A percentile compares a stretch with the other conserved stretches of the same genome.
Evolutionary conservation across 139 green algal species (phyloP).

Genomic region (Nannochloris sp.): DNA sequence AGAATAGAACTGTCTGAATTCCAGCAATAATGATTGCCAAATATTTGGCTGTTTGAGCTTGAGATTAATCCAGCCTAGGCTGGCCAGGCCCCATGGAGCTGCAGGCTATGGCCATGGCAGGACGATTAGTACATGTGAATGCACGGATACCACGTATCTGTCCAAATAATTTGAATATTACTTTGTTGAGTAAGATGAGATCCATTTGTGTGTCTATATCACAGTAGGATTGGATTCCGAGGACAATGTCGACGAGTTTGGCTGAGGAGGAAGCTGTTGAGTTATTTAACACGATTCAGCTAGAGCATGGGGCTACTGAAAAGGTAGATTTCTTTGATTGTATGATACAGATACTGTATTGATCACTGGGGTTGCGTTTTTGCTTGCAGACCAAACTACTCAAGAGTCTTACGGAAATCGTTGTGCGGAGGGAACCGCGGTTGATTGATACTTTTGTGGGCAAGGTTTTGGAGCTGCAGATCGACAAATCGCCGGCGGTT

Average conservation of each 20-base stretch:
- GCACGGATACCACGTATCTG: too few relatives aligned
- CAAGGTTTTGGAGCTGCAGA: conserved; percentile 35
- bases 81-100: too few relatives aligned
- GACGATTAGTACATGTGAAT: too few relatives aligned
- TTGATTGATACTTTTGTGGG: conserved; percentile 35
- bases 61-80: too few relatives aligned
- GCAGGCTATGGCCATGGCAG: too few relatives aligned
- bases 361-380: background rate
- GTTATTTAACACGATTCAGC: conserved; percentile 29
- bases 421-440: conserved; percentile 26
- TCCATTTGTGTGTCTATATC: too few relatives aligned
- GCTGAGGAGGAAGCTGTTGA: conserved; percentile 22
- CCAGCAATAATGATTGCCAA: too few relatives aligned
- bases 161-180: too few relatives aligned
- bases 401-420: conserved; percentile 35
- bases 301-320: conserved; percentile 3
- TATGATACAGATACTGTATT: background rate
- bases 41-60: too few relatives aligned
- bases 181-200: too few relatives aligned
- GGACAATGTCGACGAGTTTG: background rate
- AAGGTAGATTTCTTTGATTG: conserved; percentile 16
- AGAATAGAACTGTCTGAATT: too few relatives aligned
- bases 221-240: too few relatives aligned
- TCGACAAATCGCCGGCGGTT: conserved; percentile 28
- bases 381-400: conserved; percentile 29